Base-by-base conservation (phyloP, 2,329 filamentous ascomycete species). In the Fusarium heterosporum region DNA sequence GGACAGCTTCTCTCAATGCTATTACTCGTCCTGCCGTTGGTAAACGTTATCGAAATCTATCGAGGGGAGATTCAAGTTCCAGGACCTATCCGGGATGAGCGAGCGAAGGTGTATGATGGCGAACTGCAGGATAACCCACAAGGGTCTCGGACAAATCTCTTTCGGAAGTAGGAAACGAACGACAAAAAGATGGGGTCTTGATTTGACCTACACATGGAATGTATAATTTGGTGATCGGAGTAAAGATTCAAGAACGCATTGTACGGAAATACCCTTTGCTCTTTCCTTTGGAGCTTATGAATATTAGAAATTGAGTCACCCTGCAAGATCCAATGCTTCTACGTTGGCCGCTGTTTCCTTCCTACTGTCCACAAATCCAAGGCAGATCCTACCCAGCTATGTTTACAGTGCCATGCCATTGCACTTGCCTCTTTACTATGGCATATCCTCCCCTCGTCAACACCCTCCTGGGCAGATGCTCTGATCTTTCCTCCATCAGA, bases 31-130 rank as follows among this genome's bases (percentile, higher is more conserved):
- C 47, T 70, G 47, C 71, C 66, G 9, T 53, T 68, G 12, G 61
- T 68, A 6, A 57, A 60, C 6, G 61, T 59, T 13, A 58, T 68
- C 16, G 61, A 68, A 45, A 68, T 68, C 19, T 70, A 70, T 26
- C 53, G 64, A 19, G 64, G 59, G 17, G 59, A 67, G 32, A 64
- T 66, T 13, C 51, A 66, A 36, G 78, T 83, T 36, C 78, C 82
- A 9, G 76, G 76, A 17, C 80, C 79, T 28, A 76, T 81, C 3
- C 76, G 77, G 41, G 81, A 84, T 42, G 77, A 80, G 36, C 65
- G 74, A 16, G 73, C 72, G 16, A 75, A 76, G 13, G 70, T 81
- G 6, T 77, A 78, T 28, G 79, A 80, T 29, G 80, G 79, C 50
- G 82, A 84, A 68, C 73, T 74, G 61, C 77, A 78, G 64, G 62